Conservation (phyloP, 2,329 filamentous ascomycete genomes). For the Claviceps maximensis region DNA sequence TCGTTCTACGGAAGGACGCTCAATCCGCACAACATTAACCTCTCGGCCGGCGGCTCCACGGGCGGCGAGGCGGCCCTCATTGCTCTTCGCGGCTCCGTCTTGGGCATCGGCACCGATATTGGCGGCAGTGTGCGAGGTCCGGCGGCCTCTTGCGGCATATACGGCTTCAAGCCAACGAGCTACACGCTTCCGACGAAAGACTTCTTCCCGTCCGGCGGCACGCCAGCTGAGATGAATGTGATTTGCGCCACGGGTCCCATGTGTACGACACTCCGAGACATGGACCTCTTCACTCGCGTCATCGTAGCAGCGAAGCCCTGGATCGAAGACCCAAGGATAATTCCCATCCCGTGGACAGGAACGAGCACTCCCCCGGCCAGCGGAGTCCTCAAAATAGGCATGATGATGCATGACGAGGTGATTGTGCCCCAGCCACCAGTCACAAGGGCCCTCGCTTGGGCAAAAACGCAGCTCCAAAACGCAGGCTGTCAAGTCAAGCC, state of each 20-base stretch:
- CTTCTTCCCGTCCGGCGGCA: constrained; percentile 14
- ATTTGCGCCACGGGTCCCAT: not conserved
- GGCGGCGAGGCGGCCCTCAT: constrained; percentile 39
- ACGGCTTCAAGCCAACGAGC: constrained; percentile 22
- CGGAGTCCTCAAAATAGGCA: constrained; percentile 17
- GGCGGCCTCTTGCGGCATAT: constrained; percentile 22
- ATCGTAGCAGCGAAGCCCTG: constrained; percentile 19
- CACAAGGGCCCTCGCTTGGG: constrained; percentile 22
- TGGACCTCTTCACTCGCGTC: constrained; percentile 24
- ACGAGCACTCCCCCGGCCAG: not conserved
- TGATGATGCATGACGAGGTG: constrained; percentile 37
- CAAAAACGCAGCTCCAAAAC: not conserved
- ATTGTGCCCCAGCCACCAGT: constrained; percentile 48
- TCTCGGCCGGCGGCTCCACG: constrained; percentile 51
- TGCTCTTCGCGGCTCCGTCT: constrained; percentile 25
- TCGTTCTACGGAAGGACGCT: constrained; percentile 50
- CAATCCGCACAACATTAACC: constrained; percentile 47
- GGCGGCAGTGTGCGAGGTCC: constrained; percentile 27
- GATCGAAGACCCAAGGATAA: constrained; percentile 17
- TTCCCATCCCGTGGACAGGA: constrained; percentile 13
- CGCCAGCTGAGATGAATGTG: constrained; percentile 11
- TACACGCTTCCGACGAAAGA: constrained; percentile 9
- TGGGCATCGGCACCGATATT: constrained; percentile 30
- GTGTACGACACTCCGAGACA: constrained; percentile 6
- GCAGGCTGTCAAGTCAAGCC: constrained; percentile 1